Base-by-base conservation (phyloP, 495 filamentous ascomycete genomes). In the Parmelia sp. region DNA sequence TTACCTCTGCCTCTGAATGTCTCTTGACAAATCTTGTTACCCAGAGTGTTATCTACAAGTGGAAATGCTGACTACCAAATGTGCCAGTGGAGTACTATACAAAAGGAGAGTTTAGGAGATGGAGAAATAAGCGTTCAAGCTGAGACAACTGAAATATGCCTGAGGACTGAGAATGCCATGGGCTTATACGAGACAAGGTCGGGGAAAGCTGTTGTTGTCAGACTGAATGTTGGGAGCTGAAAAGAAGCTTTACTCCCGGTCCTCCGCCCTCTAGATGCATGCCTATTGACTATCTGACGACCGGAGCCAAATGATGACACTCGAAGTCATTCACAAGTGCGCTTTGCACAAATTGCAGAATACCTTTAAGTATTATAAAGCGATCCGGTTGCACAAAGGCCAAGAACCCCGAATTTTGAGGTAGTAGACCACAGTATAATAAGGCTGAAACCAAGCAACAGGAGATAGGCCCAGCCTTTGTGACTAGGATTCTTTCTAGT, bases 181-280 rank as follows among this genome's bases (percentile, higher is more conserved):
- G 73, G 74, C 10, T 61, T 75, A 29, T 74, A 70, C 68, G 71
- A 74, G 40, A 74, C 71, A 14, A 63, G 64, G 51, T 68, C 65
- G 36, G 73, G 73, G 4, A 68, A 55, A n/a, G 65, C 59, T 9
- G 40, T 70, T 44, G 66, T 70, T 4, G 45, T 70, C n/a, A 51
- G 25, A 7, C 49, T 68, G 25, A 66, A 68, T 59, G n/a, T 70
- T 35, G 65, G 61, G 35, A 37, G 27, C 21, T 65, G 57, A 57
- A 19, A 39, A 31, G 39, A 9, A 4, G 61, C 37, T 49, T n/a
- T 35, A 3, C 37, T n/a, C 12, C 35, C 21, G 27, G 42, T 19
- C 19, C n/a, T 27, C 31, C 21, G 29, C 19, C 2, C 35, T n/a
- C 1, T 44, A 49, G 23, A 51, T 49, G 11, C 19, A 42, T 10